phyloP scores from a whole-genome alignment of 768 basidiomycete genomes.

The Tricholoma saponaceum region DNA sequence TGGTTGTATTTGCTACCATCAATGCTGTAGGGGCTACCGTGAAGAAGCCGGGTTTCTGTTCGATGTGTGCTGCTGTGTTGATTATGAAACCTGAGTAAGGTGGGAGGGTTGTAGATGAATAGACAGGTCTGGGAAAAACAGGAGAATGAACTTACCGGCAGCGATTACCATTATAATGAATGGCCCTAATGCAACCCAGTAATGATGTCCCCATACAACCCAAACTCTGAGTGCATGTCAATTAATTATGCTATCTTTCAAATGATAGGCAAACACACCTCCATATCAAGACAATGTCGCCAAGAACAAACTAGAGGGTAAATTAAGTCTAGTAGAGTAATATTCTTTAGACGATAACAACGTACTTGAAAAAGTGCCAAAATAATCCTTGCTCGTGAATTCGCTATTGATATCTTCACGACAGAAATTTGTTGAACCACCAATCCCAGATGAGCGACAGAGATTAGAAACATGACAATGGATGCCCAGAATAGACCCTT shows the following conservation, averaged over 20 bases:
- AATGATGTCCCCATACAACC: slow-evolving; percentile 13
- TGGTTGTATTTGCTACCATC: slow-evolving; percentile 10
- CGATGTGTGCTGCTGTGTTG: not conserved
- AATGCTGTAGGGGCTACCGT: slow-evolving; percentile 6
- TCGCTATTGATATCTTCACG: not conserved
- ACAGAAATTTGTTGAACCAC: slow-evolving; percentile 4
- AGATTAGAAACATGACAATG: slow-evolving; percentile 9
- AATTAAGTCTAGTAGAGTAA: not conserved
- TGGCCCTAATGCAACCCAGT: slow-evolving; percentile 8
- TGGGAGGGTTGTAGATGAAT: not conserved
- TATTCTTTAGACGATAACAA: not conserved
- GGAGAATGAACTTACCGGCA: slow-evolving; percentile 1
- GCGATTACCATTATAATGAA: slow-evolving; percentile 7
- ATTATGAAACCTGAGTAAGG: slow-evolving; percentile 5
- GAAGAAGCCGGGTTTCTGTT: slow-evolving; percentile 9
- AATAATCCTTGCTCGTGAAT: slow-evolving; percentile 1
- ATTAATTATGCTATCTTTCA: not conserved
- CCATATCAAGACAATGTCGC: slow-evolving; percentile 14
- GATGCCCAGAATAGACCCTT: slow-evolving; percentile 6
- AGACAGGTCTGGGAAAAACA: not conserved
- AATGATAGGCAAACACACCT: slow-evolving; percentile 3
- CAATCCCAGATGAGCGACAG: slow-evolving; percentile 7
- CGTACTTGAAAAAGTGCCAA: slow-evolving; percentile 5
- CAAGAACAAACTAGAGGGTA: slow-evolving; percentile 9
- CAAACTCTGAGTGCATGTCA: slow-evolving; percentile 5